These are phyloP conservation scores for Scenedesmus sp. DNA, from an alignment of 163 green algal genomes.

Conservation along the genomic window DNA sequence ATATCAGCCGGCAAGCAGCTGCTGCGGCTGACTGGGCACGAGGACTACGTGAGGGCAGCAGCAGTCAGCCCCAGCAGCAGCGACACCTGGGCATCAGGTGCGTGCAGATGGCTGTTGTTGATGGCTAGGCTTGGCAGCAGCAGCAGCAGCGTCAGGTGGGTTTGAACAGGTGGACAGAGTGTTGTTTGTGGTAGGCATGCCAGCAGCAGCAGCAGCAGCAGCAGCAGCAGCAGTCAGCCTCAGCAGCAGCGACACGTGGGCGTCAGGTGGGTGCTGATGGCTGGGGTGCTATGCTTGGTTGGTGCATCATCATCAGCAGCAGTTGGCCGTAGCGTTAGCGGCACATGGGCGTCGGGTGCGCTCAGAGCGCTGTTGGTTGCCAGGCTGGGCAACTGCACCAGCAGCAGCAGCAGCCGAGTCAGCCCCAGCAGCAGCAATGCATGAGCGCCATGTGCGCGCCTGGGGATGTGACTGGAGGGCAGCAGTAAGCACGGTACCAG, in stretches of 20 bases:
- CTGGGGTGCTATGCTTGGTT: neutral
- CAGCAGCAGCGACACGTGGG: conserved; percentile 72
- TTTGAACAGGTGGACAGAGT: no score
- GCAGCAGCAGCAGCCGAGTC: neutral
- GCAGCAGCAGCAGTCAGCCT: conserved; percentile 63
- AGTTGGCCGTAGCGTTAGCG: conserved; percentile 59
- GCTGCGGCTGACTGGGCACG: conserved; percentile 81
- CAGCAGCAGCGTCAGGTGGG: neutral
- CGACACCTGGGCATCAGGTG: conserved; percentile 81
- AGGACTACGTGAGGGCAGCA: conserved; percentile 91
- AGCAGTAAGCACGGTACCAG: no score
- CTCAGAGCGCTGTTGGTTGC: no score
- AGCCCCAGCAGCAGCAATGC: no score
- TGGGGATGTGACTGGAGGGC: no score
- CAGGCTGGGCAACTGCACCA: neutral
- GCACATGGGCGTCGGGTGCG: neutral
- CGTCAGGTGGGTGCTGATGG: conserved; percentile 60
- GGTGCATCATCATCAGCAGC: neutral
- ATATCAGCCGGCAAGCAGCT: conserved; percentile 71
- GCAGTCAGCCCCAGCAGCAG: conserved; percentile 66
- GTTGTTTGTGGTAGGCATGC: no score
- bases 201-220: no score
- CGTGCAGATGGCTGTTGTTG: neutral
- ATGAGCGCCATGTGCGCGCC: no score
- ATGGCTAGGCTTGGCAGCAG: neutral